Evolutionary conservation across 768 basidiomycete genomes (phyloP).

Genomic region (Psilocybe sp.): DNA sequence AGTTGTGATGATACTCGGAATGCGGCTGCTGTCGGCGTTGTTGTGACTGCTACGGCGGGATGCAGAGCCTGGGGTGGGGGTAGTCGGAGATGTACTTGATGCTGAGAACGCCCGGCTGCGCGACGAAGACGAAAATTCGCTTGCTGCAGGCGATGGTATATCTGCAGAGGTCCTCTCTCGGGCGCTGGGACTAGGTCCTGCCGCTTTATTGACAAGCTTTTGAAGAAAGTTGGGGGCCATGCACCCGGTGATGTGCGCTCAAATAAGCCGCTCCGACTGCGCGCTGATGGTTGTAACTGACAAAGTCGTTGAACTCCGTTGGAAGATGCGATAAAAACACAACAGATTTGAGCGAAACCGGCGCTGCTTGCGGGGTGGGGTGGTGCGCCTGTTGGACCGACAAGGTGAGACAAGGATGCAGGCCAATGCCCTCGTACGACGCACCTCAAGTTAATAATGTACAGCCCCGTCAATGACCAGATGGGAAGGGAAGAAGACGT

Average conservation of each 20-base stretch:
- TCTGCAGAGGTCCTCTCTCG: not conserved
- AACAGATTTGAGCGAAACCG: no score
- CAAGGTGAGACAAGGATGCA: no score
- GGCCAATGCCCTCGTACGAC: no score
- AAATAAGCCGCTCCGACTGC: no score
- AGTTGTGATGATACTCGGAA: constrained; percentile 6
- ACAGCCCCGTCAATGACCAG: no score
- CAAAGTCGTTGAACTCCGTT: no score
- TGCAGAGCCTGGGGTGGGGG: constrained; percentile 10
- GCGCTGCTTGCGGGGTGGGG: no score
- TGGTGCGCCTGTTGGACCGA: no score
- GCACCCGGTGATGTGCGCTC: constrained; percentile 1
- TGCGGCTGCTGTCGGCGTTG: constrained; percentile 4
- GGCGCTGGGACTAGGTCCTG: not conserved
- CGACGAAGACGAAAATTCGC: constrained; percentile 15
- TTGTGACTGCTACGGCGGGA: constrained; percentile 8
- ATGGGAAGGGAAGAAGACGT: no score
- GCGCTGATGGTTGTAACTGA: no score
- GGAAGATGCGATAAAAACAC: no score
- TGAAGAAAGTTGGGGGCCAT: constrained; percentile 24
- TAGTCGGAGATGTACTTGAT: constrained; percentile 14
- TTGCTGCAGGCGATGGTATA: constrained; percentile 11
- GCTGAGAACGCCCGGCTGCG: constrained; percentile 9
- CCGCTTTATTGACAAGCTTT: constrained; percentile 21
- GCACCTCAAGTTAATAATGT: no score